Evolutionary conservation across 768 basidiomycete species (phyloP).

Genomic region (Thelephora ganbajun): DNA sequence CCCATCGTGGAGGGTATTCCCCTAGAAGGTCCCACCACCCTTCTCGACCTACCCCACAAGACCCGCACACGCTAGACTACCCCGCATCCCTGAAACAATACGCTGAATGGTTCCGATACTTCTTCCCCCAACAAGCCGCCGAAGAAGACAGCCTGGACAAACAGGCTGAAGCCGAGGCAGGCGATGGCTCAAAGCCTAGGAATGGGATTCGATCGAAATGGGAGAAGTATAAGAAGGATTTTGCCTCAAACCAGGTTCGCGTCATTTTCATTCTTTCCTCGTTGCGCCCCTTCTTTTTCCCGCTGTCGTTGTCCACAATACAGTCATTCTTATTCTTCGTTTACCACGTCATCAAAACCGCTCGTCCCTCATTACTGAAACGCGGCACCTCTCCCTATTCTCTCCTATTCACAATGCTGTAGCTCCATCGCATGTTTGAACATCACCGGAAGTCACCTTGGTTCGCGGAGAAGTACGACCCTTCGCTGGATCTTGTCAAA

Average conservation of each 20-base stretch:
- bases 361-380: too few species aligned
- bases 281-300: slow-evolving; percentile 2
- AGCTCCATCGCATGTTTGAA: slow-evolving; percentile 94
- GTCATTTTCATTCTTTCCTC: slow-evolving; percentile 3
- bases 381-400: not conserved
- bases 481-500: slow-evolving; percentile 49
- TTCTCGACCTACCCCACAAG: slow-evolving; percentile 46
- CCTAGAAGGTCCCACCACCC: slow-evolving; percentile 18
- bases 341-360: not conserved
- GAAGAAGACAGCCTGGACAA: slow-evolving; percentile 81
- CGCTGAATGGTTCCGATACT: slow-evolving; percentile 79
- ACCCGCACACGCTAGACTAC: slow-evolving; percentile 73
- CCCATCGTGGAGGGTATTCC: slow-evolving; percentile 30
- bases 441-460: slow-evolving; percentile 92
- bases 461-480: slow-evolving; percentile 95
- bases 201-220: slow-evolving; percentile 75
- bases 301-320: not conserved
- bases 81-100: slow-evolving; percentile 74
- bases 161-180: slow-evolving; percentile 72
- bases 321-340: slow-evolving; percentile 3
- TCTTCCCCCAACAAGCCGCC: slow-evolving; percentile 57
- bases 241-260: slow-evolving; percentile 76
- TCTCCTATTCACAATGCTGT: slow-evolving; percentile 14
- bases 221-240: slow-evolving; percentile 92
- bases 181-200: slow-evolving; percentile 69